Conservation (phyloP, 768 basidiomycete species). For the Naganishia vaughanmartiniae region DNA sequence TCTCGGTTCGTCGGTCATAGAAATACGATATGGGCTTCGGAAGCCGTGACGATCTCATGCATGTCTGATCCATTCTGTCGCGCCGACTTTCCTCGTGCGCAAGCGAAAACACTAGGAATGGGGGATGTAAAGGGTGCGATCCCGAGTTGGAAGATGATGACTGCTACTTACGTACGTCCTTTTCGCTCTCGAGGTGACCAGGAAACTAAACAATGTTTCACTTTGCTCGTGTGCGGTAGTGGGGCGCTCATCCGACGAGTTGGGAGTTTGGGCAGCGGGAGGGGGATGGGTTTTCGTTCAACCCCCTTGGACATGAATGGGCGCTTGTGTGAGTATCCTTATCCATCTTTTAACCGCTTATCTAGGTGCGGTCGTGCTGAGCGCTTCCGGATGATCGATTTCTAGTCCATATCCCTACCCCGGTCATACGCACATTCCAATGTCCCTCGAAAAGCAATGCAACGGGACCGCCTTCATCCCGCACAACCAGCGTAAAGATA, state of each 20-base stretch:
- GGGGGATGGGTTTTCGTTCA: conserved; percentile 11
- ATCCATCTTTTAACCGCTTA: neutral
- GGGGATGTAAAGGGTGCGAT: neutral
- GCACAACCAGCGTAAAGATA: neutral
- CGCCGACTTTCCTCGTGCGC: neutral
- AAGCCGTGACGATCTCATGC: neutral
- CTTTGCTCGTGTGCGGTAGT: neutral
- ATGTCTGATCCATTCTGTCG: conserved; percentile 2
- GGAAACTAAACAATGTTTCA: too few relatives aligned
- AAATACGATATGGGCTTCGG: neutral
- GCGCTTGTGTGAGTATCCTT: conserved; percentile 3
- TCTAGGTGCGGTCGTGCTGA: neutral
- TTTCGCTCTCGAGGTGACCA: too few relatives aligned
- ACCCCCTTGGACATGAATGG: conserved; percentile 19
- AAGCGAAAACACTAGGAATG: neutral
- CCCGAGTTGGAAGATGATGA: conserved; percentile 23
- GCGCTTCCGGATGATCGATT: neutral
- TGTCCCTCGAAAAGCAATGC: conserved; percentile 15
- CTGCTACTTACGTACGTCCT: neutral
- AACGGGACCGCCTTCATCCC: neutral
- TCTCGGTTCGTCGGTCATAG: neutral
- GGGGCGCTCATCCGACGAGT: neutral
- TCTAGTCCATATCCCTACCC: conserved; percentile 4
- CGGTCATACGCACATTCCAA: conserved; percentile 3
- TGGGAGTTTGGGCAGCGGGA: conserved; percentile 12